Base-by-base conservation (phyloP, 768 basidiomycete genomes). In the Ramaria sp. region DNA sequence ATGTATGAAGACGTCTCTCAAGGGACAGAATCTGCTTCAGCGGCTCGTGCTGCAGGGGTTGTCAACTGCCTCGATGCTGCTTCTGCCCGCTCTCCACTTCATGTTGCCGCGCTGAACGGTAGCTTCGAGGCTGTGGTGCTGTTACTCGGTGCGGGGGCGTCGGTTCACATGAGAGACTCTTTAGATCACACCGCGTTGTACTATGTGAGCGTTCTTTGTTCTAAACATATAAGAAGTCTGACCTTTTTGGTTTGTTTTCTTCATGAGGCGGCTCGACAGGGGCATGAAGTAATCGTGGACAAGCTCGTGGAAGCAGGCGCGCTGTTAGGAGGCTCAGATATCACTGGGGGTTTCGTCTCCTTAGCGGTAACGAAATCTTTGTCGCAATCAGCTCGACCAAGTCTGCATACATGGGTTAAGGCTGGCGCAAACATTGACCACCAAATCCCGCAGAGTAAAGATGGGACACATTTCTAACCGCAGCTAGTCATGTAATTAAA, bases 151-250 rank as follows among this genome's bases (percentile, higher is more conserved):
- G 80, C 81, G 0, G 91, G 91, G 4, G 88, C 90, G 0, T 72
- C 90, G 13, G 91, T 93, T 20, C 91, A 94, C 67, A 72, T 87
- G 9, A 76, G 91, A 55, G 91, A 94, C 66, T 66, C 69, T 0
- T 73, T 92, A 46, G 91, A 88, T 1, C 90, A 92, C 63, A 91
- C 91, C 13, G 78, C 88, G 3, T 72, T 92, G 15, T 92, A 91
- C 69, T 87, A 91, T 69, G 88, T 88, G 60, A 24, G 66, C 46
- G 13, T 4, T 30, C 24, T 31, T 31, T 7, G n/a, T 31, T 46
- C 19, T 20, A 7, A 10, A 4, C 17, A 17, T 22, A 30, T 39
- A 42, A 27, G 27, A 27, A 27, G 27, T 27, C 27, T 27, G 24
- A 27, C n/a, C 10, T 31, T 22, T 13, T n/a, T 15, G 27, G 4